Evolutionary conservation across 768 basidiomycete genomes (phyloP).

Genomic region (Dacryopinax spathularia): DNA sequence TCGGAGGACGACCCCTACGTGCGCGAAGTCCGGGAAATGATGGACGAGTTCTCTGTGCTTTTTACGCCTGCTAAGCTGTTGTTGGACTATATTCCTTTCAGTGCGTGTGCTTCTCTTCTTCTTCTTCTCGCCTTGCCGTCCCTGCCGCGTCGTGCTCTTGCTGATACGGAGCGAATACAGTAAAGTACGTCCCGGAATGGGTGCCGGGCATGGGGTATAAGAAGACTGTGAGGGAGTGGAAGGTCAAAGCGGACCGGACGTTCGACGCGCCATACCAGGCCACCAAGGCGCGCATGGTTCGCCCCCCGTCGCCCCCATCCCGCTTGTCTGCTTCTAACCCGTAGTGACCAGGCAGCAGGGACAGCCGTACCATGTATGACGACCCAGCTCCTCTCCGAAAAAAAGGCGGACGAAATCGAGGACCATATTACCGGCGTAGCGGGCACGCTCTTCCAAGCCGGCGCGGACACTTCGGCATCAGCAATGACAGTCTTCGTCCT

Average conservation of each 20-base stretch:
- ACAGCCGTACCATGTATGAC: background rate
- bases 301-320: background rate
- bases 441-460: slow-evolving; percentile 36
- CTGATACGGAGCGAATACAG: slow-evolving; percentile 20
- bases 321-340: background rate
- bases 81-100: background rate
- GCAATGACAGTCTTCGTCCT: slow-evolving; percentile 10
- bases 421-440: slow-evolving; percentile 28
- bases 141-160: no score
- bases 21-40: slow-evolving; percentile 22
- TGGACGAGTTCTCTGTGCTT: slow-evolving; percentile 17
- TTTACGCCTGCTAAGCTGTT: background rate
- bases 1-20: slow-evolving; percentile 26
- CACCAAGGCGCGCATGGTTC: background rate
- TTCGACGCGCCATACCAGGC: background rate
- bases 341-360: background rate
- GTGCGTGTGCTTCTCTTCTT: background rate
- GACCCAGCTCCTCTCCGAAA: background rate
- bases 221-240: slow-evolving; percentile 38
- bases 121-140: no score
- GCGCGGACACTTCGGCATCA: slow-evolving; percentile 14
- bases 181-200: slow-evolving; percentile 42
- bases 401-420: slow-evolving; percentile 12
- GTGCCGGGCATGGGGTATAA: slow-evolving; percentile 39
- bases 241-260: background rate